Evolutionary conservation across 192 early-diverging fungal species (phyloP).

Genomic region (Phycomyces blakesleeanus): DNA sequence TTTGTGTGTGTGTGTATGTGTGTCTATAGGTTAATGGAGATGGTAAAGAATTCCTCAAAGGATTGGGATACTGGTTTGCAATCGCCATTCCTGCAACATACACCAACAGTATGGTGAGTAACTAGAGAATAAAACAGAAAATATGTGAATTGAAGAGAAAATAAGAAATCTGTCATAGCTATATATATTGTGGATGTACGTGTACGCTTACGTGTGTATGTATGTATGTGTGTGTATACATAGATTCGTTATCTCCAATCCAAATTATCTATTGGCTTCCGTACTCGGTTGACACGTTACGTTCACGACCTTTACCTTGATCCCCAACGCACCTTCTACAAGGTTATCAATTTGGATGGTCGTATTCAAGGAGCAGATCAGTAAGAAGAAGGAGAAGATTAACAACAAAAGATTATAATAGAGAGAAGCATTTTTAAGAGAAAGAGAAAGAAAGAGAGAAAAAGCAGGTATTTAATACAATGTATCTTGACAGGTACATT

Average conservation of each 20-base stretch:
- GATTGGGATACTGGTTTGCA: slow-evolving; percentile 84
- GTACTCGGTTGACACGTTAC: slow-evolving; percentile 82
- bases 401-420: too few species aligned
- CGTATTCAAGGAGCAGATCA: slow-evolving; percentile 87
- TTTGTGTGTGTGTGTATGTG: not conserved
- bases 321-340: slow-evolving; percentile 85
- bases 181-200: not conserved
- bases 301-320: slow-evolving; percentile 82
- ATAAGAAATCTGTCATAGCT: not conserved
- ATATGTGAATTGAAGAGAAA: too few species aligned
- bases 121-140: not conserved
- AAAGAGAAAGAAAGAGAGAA: too few species aligned
- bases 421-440: too few species aligned
- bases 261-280: slow-evolving; percentile 72
- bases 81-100: slow-evolving; percentile 95
- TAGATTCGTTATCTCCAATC: slow-evolving; percentile 69
- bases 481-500: slow-evolving; percentile 43
- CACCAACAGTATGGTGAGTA: slow-evolving; percentile 92
- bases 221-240: not conserved
- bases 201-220: not conserved
- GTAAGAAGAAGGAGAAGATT: too few species aligned
- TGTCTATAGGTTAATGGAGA: slow-evolving; percentile 65
- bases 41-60: slow-evolving; percentile 70
- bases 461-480: too few species aligned
- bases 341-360: slow-evolving; percentile 85